phyloP scores from a whole-genome alignment of 2,329 filamentous ascomycete genomes.

The Coniochaeta sp. region DNA sequence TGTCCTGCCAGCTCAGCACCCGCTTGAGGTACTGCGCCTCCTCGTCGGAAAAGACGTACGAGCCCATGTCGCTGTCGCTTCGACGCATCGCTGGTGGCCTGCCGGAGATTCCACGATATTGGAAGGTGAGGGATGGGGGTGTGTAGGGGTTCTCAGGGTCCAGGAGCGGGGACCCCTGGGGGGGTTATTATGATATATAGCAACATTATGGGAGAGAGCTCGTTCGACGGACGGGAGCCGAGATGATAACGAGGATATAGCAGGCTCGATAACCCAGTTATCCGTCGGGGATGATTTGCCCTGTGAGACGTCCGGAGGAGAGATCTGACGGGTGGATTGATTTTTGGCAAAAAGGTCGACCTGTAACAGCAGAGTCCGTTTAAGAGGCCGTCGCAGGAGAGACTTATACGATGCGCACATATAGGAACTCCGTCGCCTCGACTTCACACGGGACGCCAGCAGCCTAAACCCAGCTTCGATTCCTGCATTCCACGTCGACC shows the following conservation, averaged over 20 bases:
- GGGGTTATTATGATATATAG: not conserved
- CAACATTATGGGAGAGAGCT: not conserved
- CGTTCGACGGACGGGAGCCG: too few relatives aligned
- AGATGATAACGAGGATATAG: not conserved
- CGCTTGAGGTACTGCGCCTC: conserved; percentile 32
- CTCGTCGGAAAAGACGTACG: conserved; percentile 29
- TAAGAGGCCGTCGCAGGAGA: not conserved
- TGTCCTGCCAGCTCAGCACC: conserved; percentile 29
- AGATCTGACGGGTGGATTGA: conserved; percentile 2
- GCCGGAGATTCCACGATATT: too few relatives aligned
- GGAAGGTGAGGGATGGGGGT: too few relatives aligned
- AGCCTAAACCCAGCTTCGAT: not conserved
- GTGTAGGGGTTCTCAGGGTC: not conserved
- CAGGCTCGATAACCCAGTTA: not conserved
- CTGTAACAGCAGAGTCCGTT: conserved; percentile 8
- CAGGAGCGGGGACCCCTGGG: not conserved
- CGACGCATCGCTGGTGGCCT: not conserved
- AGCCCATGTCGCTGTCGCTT: conserved; percentile 12
- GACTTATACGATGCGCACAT: not conserved
- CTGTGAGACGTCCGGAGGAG: not conserved
- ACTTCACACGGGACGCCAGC: not conserved
- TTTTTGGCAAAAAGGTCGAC: conserved; percentile 17
- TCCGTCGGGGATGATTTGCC: not conserved
- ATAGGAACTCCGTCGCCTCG: not conserved
- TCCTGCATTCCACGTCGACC: not conserved